Base-by-base conservation (phyloP, 495 filamentous ascomycete species). In the Chaetomium fimeti region DNA sequence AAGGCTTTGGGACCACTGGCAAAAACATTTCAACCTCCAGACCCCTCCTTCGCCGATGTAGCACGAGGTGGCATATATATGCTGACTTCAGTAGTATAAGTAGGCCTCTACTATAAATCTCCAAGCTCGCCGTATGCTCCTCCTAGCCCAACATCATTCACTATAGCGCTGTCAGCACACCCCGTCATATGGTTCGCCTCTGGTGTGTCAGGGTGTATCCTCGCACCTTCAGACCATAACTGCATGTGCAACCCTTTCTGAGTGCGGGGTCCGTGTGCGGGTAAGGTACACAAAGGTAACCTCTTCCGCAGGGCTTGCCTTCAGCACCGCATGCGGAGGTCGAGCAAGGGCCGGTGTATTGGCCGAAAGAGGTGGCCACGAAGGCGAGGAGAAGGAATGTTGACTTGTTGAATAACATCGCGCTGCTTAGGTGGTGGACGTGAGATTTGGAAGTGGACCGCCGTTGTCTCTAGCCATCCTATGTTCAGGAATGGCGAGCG, bases 311-410 rank as follows among this genome's bases (percentile, higher is more conserved):
- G 15, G 65, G 57, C 40, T 56, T 61, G 15, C 67, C 62, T 28
- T 51, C 29, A 0, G 66, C 66, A n/a, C 71, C 71, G 62, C 69
- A 72, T 28, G 61, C 57, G 0, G 51, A 53, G 0, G 42, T 52
- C 0, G 68, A 61, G 54, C 71, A 72, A 4, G 71, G 69, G 4
- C 71, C 71, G 1, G 68, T 72, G 68, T 72, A 72, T 27, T 67
- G 68, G 2, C 67, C 61, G 16, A 59, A 58, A 1, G 60, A 5
- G 40, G 47, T 3, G 7, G 65, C 45, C 4, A 45, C 38, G 22
- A 64, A 42, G 24, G 42, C 20, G 9, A 58, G 6, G 20, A 65
- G 20, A 16, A 53, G 43, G 8, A 71, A 18, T 0, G 49, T 16
- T 4, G 56, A 22, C 0, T 49, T 56, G 3, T 53, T 57, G 49